These are phyloP conservation scores for Talaromyces trachyspermus DNA, from an alignment of 495 filamentous ascomycete genomes.

Conservation along the genomic window DNA sequence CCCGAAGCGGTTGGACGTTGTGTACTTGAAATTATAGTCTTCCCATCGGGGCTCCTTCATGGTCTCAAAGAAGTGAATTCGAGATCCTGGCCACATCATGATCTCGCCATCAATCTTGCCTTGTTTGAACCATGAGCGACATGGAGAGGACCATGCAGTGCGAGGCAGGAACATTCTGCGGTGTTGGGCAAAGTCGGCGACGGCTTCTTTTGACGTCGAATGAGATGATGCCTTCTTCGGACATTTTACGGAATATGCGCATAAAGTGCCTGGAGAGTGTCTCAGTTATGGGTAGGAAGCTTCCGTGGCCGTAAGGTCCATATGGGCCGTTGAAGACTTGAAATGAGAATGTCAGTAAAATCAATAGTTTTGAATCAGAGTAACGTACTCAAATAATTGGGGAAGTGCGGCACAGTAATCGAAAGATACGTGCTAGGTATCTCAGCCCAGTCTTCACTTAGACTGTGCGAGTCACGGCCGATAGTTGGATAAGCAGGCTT, in stretches of 20 bases:
- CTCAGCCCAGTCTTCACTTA: conserved; percentile 43
- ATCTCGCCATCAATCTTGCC: conserved; percentile 10
- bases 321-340: conserved; percentile 28
- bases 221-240: conserved; percentile 20
- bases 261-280: conserved; percentile 34
- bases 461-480: conserved; percentile 37
- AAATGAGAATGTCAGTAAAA: background rate
- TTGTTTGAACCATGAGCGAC: conserved; percentile 39
- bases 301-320: conserved; percentile 29
- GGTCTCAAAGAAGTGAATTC: conserved; percentile 45
- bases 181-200: conserved; percentile 27
- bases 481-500: conserved; percentile 42
- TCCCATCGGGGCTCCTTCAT: conserved; percentile 38
- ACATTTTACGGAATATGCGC: conserved; percentile 27
- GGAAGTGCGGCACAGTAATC: conserved; percentile 53
- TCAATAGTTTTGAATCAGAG: too few species aligned
- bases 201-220: conserved; percentile 20
- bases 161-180: conserved; percentile 25
- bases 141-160: conserved; percentile 32
- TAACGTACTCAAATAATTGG: conserved; percentile 54
- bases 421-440: conserved; percentile 52
- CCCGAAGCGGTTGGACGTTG: conserved; percentile 33
- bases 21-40: conserved; percentile 37
- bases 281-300: conserved; percentile 26
- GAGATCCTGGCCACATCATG: conserved; percentile 28